phyloP scores from a whole-genome alignment of 2,329 filamentous ascomycete species.

The Trichoderma asperellum region DNA sequence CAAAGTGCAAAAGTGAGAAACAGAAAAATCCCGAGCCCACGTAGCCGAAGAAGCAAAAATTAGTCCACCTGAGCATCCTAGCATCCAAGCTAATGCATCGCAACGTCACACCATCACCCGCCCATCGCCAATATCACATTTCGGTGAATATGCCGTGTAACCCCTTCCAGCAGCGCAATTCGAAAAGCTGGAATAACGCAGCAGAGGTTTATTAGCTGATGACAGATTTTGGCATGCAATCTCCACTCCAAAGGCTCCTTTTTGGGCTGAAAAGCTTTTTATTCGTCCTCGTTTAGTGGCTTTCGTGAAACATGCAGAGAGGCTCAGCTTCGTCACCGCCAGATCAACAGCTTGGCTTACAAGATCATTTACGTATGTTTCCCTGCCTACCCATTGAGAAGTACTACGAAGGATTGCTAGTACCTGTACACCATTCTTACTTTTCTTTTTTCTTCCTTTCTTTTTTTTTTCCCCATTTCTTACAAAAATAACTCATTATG shows the following conservation, averaged over 20 bases:
- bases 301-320: not conserved
- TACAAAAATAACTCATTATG: no score
- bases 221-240: not conserved
- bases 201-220: not conserved
- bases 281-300: not conserved
- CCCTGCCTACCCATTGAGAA: not conserved
- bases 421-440: not conserved
- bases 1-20: not conserved
- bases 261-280: not conserved
- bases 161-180: not conserved
- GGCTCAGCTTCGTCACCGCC: slow-evolving; percentile 17
- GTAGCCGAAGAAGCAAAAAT: not conserved
- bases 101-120: slow-evolving; percentile 15
- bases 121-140: slow-evolving; percentile 20
- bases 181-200: not conserved
- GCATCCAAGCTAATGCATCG: slow-evolving; percentile 11
- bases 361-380: not conserved
- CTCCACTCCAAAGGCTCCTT: not conserved
- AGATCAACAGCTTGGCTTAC: not conserved
- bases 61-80: not conserved
- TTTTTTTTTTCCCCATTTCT: not conserved
- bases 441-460: not conserved
- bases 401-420: not conserved
- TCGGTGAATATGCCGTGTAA: slow-evolving; percentile 25
- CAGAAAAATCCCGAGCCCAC: not conserved